Evolutionary conservation across 2,329 filamentous ascomycete genomes (phyloP).

Genomic region (Neopestalotiopsis clavispora): DNA sequence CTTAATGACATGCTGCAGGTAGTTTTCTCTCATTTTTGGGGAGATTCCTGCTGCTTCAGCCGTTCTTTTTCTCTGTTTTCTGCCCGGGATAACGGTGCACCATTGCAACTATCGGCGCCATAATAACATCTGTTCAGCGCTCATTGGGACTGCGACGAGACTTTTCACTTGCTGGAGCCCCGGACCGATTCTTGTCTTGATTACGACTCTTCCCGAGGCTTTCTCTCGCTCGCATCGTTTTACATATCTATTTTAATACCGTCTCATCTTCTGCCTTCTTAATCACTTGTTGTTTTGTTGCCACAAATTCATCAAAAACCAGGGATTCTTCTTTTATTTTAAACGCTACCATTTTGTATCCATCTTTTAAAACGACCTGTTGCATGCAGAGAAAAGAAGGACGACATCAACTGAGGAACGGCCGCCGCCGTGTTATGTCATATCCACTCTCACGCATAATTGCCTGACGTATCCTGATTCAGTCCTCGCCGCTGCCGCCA

Average conservation of each 20-base stretch:
- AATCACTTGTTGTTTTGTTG: background rate
- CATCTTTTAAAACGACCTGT: background rate
- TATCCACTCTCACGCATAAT: slow-evolving; percentile 15
- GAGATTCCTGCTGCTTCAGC: background rate
- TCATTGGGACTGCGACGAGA: background rate
- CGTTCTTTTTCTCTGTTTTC: background rate
- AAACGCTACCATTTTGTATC: background rate
- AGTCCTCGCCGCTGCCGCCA: slow-evolving; percentile 17
- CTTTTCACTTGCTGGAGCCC: background rate
- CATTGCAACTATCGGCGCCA: background rate
- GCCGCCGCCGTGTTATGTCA: slow-evolving; percentile 17
- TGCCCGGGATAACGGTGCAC: background rate
- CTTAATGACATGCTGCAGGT: background rate
- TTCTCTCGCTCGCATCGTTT: background rate
- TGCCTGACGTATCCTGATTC: slow-evolving; percentile 22
- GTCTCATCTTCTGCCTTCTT: background rate
- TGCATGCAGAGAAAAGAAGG: background rate
- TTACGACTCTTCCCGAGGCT: slow-evolving; percentile 10
- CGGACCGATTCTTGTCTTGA: background rate
- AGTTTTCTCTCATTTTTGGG: background rate
- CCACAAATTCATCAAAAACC: background rate
- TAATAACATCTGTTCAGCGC: background rate
- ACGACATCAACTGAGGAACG: too few relatives aligned
- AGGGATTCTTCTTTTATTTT: slow-evolving; percentile 1
- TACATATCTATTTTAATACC: slow-evolving; percentile 10